These are phyloP conservation scores for Flaveria brownii DNA, from an alignment of 129 eudicot species.

Conservation along the genomic window DNA sequence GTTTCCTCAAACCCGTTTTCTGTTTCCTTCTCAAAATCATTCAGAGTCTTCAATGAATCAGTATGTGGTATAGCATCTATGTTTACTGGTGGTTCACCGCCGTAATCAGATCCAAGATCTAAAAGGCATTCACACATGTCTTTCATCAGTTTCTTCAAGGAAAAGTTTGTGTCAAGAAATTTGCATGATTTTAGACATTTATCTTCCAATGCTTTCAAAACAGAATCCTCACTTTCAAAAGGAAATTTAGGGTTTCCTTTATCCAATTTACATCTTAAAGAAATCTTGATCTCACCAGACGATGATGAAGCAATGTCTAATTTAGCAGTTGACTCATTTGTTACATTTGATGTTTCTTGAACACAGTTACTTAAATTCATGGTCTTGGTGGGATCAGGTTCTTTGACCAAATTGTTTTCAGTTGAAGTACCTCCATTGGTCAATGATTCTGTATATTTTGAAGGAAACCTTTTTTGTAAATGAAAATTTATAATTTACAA, in stretches of 20 bases:
- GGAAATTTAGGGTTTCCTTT: constrained; percentile 35
- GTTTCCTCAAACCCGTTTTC: too few species aligned
- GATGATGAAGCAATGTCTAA: constrained; percentile 67
- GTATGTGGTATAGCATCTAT: constrained; percentile 21
- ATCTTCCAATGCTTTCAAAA: constrained; percentile 54
- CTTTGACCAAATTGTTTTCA: constrained; percentile 15
- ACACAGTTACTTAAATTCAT: constrained; percentile 14
- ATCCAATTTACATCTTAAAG: constrained; percentile 44
- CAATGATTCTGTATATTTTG: constrained; percentile 31
- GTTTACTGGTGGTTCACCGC: constrained; percentile 28
- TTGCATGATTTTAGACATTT: constrained; percentile 54
- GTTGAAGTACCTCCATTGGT: constrained; percentile 29
- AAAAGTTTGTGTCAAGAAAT: constrained; percentile 53
- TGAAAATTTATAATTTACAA: not conserved
- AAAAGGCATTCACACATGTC: constrained; percentile 65
- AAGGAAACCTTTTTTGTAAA: not conserved
- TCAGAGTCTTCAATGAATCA: constrained; percentile 15
- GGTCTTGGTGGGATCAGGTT: constrained; percentile 8
- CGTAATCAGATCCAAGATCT: constrained; percentile 45
- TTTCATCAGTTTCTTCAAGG: constrained; percentile 60
- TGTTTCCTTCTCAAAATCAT: not conserved
- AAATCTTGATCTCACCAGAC: constrained; percentile 65
- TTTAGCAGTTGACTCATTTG: constrained; percentile 29
- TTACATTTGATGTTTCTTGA: constrained; percentile 26
- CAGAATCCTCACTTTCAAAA: constrained; percentile 45